Base-by-base conservation (phyloP, 2,329 filamentous ascomycete species). In the Xylaria sp. region DNA sequence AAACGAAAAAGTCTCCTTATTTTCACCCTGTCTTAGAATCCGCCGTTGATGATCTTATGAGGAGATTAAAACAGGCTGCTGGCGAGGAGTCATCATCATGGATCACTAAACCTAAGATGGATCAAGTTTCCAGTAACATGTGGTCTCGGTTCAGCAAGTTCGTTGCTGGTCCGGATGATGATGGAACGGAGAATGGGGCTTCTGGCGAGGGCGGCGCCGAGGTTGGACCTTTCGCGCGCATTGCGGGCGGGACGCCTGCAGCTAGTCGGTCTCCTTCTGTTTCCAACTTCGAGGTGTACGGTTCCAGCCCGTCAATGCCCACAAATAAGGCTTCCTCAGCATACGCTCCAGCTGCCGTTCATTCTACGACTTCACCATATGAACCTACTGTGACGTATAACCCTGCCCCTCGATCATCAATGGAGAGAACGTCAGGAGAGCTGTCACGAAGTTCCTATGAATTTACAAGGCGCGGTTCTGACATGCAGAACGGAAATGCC, bases 71-170 rank as follows among this genome's bases (percentile, higher is more conserved):
- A 72, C 92, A 96, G 77, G 91, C 94, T 20, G 93, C 94, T 13
- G 93, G 91, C 75, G 93, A 96, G 71, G 89, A 87, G 62, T 90
- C 89, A 6, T 90, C 88, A 22, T 95, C 94, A 1, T 97, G 95
- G 93, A 96, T 99, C 59, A 91, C 93, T 0, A 97, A 96, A 78
- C 94, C 95, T 6, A 97, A 89, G 78, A 96, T 98, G 87, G 94
- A 96, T 79, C 97, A 96, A 79, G 93, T 98, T 0, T 96, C 94
- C 1, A 94, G 92, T 68, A 93, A 92, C 38, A 89, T 98, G 77
- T 94, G 93, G 87, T 94, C 90, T 70, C 93, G 92, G 66, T 97
- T 99, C 81, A 98, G 94, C 80, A 97, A 94, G 75, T 99, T 99
- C 76, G 94, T 99, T 67, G 90, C 92, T 58, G 96, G 96, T 15